Base-by-base conservation (phyloP, 805 yeast genomes). In the Candida koratica region DNA sequence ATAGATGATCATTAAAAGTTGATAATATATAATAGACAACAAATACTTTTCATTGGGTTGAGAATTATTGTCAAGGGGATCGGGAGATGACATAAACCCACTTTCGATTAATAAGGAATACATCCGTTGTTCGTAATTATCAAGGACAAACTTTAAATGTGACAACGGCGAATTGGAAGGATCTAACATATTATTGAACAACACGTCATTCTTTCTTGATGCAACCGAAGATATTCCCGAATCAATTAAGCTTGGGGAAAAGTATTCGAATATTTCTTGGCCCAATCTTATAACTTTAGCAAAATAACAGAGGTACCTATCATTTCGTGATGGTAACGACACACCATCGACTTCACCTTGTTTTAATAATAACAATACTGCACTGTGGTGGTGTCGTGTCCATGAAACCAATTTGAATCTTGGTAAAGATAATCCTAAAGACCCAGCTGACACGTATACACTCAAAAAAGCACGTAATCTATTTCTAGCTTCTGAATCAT, bases 401-500 rank as follows among this genome's bases (percentile, higher is more conserved):
- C 79, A 75, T 19, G 54, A 44, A 4, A 73, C 78, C 15, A 70
- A 59, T 44, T 66, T 71, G 48, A 73, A 75, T 34, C 76, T 55
- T 6, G 77, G 75, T 32, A 75, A 55, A 4, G 76, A 66, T 24
- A 75, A 53, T 5, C 74, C 77, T 23, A 75, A 53, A 4, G 74
- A 67, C 2, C 76, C 77, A 51, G 76, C 71, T 42, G 72, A 67
- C 25, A 71, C 56, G 49, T 72, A 75, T 7, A 73, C 72, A 36
- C 73, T 68, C 43, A 74, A 51, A 42, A 65, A 67, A 0, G 71
- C 56, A 23, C 80, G 50, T 20, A 73, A 40, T 34, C 47, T 51
- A 38, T 58, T 54, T 11, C 58, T 46, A 32, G 52, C 50, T 15
- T 41, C 41, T 1, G 56, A 45, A 17, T 41, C 40, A 37, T 56